phyloP scores from a whole-genome alignment of 2,329 filamentous ascomycete genomes.

The Chrysosphaeria jannelii region DNA sequence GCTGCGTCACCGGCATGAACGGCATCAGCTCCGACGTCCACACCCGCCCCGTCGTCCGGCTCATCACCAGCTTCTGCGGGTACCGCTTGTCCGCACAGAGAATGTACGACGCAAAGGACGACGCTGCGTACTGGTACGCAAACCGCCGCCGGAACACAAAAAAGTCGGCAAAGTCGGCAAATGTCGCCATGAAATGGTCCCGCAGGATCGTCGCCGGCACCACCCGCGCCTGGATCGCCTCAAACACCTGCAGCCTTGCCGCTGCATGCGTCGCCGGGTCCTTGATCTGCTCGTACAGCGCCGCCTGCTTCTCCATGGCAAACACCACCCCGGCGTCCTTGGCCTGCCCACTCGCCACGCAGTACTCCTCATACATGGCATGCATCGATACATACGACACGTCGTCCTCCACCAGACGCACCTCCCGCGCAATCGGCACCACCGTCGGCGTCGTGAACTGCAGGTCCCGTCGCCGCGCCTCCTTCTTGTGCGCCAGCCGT shows the following conservation, averaged over 20 bases:
- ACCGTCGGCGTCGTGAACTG: slow-evolving; percentile 92
- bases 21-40: slow-evolving; percentile 92
- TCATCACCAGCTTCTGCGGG: slow-evolving; percentile 84
- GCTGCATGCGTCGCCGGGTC: too few species aligned
- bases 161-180: slow-evolving; percentile 75
- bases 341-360: slow-evolving; percentile 53
- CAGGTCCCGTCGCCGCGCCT: slow-evolving; percentile 72
- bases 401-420: slow-evolving; percentile 87
- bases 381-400: slow-evolving; percentile 81
- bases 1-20: slow-evolving; percentile 54
- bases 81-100: slow-evolving; percentile 93
- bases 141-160: slow-evolving; percentile 97
- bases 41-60: slow-evolving; percentile 63
- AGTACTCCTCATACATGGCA: slow-evolving; percentile 88
- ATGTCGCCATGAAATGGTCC: slow-evolving; percentile 69
- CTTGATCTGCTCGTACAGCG: slow-evolving; percentile 39
- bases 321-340: slow-evolving; percentile 92
- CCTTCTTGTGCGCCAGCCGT: slow-evolving; percentile 70
- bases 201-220: slow-evolving; percentile 58
- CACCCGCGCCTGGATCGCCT: slow-evolving; percentile 79
- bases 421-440: slow-evolving; percentile 81
- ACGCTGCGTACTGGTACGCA: slow-evolving; percentile 74
- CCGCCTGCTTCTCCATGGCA: slow-evolving; percentile 77
- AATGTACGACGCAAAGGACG: slow-evolving; percentile 97
- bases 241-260: slow-evolving; percentile 71